Percentiles rank a stretch among this genome's conserved stretches.
phyloP scores from a whole-genome alignment of 2,329 filamentous ascomycete genomes.

The Colletotrichum lindemuthianum region DNA sequence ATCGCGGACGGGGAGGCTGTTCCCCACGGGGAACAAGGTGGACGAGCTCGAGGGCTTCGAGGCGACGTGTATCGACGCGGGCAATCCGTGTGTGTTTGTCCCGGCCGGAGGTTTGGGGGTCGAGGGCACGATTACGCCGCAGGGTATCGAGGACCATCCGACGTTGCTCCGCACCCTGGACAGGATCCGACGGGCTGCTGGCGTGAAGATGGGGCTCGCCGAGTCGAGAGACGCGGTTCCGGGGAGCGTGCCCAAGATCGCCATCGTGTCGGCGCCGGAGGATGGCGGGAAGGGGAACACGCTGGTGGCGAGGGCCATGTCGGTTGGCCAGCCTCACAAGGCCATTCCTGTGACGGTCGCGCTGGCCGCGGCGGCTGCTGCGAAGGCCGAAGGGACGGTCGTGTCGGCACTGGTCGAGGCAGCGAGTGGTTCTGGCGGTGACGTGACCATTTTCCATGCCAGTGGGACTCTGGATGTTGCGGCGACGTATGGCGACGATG shows the following conservation, averaged over 20 bases:
- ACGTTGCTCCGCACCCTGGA: slow-evolving; percentile 60
- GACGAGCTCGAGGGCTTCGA: slow-evolving; percentile 61
- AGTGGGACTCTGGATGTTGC: slow-evolving; percentile 56
- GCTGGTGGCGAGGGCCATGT: slow-evolving; percentile 58
- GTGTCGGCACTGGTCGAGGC: slow-evolving; percentile 43
- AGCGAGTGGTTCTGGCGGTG: slow-evolving; percentile 39
- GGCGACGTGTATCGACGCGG: slow-evolving; percentile 70
- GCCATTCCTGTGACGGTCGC: slow-evolving; percentile 66
- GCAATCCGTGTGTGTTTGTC: slow-evolving; percentile 73
- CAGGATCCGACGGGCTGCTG: slow-evolving; percentile 65
- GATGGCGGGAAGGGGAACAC: slow-evolving; percentile 44
- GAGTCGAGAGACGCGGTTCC: slow-evolving; percentile 49
- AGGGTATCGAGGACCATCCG: slow-evolving; percentile 59
- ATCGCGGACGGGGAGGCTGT: slow-evolving; percentile 68
- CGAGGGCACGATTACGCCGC: slow-evolving; percentile 61
- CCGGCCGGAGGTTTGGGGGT: slow-evolving; percentile 62
- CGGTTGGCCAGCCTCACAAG: slow-evolving; percentile 65
- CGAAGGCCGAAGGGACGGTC: slow-evolving; percentile 54
- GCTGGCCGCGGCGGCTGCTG: slow-evolving; percentile 57
- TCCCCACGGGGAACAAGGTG: slow-evolving; percentile 66
- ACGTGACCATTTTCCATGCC: slow-evolving; percentile 55
- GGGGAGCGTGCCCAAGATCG: slow-evolving; percentile 72
- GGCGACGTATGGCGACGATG: slow-evolving; percentile 49
- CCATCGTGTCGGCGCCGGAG: slow-evolving; percentile 57
- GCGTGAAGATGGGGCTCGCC: slow-evolving; percentile 70